Evolutionary conservation across 2,329 filamentous ascomycete genomes (phyloP).

Genomic region (Paecilomyces fulvus): DNA sequence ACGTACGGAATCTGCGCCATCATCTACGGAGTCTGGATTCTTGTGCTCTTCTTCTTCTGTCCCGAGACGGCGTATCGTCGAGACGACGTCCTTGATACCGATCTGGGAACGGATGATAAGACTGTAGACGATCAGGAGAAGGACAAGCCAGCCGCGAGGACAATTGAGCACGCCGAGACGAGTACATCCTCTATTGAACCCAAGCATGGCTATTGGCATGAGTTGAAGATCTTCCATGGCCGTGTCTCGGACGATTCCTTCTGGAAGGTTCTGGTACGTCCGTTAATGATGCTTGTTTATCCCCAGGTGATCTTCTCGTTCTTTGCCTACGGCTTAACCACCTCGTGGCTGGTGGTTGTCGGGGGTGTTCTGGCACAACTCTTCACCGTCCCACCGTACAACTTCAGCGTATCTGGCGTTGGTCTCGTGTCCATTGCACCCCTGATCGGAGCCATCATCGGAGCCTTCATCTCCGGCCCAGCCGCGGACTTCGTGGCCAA

Average conservation of each 20-base stretch:
- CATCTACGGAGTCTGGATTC: conserved; percentile 18
- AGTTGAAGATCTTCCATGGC: conserved; percentile 11
- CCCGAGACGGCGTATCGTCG: conserved; percentile 18
- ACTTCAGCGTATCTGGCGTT: conserved; percentile 16
- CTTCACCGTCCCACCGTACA: conserved; percentile 21
- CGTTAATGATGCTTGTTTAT: conserved; percentile 23
- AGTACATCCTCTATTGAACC: conserved; percentile 3
- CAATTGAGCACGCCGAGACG: background rate
- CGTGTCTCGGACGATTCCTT: conserved; percentile 9
- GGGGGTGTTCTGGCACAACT: conserved; percentile 17
- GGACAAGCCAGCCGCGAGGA: background rate
- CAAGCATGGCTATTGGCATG: conserved; percentile 10
- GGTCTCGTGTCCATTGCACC: conserved; percentile 5
- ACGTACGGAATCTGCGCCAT: conserved; percentile 34
- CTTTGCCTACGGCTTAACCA: conserved; percentile 16
- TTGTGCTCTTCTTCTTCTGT: conserved; percentile 16
- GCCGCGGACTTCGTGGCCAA: background rate
- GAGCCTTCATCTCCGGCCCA: background rate
- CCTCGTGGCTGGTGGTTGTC: conserved; percentile 19
- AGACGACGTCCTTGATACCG: conserved; percentile 12
- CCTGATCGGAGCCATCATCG: background rate
- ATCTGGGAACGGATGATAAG: conserved; percentile 7
- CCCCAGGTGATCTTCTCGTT: conserved; percentile 19
- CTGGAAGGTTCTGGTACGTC: conserved; percentile 18
- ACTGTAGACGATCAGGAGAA: background rate